Conservation (phyloP, 2,329 filamentous ascomycete genomes). For the Colletotrichum sp. region DNA sequence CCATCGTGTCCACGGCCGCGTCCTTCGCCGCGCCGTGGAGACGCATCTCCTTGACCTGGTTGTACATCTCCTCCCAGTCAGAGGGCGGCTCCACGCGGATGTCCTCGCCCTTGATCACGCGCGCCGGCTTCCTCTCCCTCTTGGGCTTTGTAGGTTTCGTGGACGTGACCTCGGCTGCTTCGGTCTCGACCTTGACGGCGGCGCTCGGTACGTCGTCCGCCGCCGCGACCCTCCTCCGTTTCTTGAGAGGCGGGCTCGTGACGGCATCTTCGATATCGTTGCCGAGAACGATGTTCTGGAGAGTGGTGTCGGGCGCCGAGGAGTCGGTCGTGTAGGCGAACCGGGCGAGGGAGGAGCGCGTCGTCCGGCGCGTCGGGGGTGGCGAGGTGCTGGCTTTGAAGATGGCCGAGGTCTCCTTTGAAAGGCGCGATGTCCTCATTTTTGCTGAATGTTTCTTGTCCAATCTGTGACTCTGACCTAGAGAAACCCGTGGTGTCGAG, state of each 20-base stretch:
- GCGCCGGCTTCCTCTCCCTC: conserved; percentile 51
- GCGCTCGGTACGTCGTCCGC: conserved; percentile 23
- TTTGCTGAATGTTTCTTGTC: neutral
- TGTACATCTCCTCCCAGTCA: conserved; percentile 86
- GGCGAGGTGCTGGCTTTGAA: conserved; percentile 45
- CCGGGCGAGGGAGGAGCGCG: conserved; percentile 54
- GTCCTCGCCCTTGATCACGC: conserved; percentile 41
- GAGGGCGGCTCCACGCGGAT: conserved; percentile 63
- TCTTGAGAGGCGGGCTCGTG: conserved; percentile 38
- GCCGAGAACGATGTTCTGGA: neutral
- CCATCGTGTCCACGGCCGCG: conserved; percentile 97
- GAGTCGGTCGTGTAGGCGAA: conserved; percentile 43
- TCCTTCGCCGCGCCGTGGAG: conserved; percentile 59
- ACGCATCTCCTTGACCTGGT: conserved; percentile 78
- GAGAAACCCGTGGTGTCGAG: neutral
- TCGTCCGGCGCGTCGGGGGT: conserved; percentile 47
- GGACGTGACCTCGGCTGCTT: conserved; percentile 31
- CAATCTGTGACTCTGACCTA: neutral
- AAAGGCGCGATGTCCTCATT: conserved; percentile 65
- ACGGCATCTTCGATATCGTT: conserved; percentile 64
- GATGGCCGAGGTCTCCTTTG: conserved; percentile 63
- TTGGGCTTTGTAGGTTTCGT: conserved; percentile 28
- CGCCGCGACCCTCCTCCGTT: conserved; percentile 50
- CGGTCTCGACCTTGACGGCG: conserved; percentile 41
- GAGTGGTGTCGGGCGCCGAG: neutral